These are phyloP conservation scores for Phytophthora vignae DNA, from an alignment of 352 stramenopile species.

Conservation along the genomic window DNA sequence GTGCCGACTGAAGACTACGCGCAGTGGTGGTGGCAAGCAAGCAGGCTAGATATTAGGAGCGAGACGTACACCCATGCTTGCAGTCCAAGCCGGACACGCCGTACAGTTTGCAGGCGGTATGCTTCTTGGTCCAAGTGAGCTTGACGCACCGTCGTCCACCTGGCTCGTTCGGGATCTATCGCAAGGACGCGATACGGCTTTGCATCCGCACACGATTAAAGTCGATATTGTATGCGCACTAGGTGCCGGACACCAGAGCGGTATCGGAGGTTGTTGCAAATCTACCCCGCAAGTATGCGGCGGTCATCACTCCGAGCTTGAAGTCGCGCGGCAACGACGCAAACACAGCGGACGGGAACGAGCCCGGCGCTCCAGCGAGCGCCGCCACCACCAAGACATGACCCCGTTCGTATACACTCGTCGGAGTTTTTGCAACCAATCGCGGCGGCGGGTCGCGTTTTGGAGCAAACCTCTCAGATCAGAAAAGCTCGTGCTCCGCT, in stretches of 20 bases:
- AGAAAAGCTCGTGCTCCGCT: slow-evolving; percentile 12
- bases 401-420: slow-evolving; percentile 21
- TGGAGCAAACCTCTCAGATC: slow-evolving; percentile 19
- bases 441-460: slow-evolving; percentile 18
- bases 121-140: neutral
- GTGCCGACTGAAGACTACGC: neutral
- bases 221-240: neutral
- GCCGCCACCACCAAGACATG: neutral
- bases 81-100: slow-evolving; percentile 5
- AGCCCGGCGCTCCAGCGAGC: neutral
- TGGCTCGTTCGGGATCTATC: neutral
- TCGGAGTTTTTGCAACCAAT: slow-evolving; percentile 26
- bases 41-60: neutral
- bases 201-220: neutral
- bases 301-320: slow-evolving; percentile 15
- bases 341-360: slow-evolving; percentile 6
- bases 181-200: neutral
- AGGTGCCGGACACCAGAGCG: neutral
- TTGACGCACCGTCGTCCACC: neutral
- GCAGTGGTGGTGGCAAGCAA: neutral
- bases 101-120: neutral
- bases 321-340: slow-evolving; percentile 7
- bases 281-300: slow-evolving; percentile 20
- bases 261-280: slow-evolving; percentile 15
- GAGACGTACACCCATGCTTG: neutral